Percentiles rank a stretch among this genome's conserved stretches.
Conservation (phyloP, 495 filamentous ascomycete species). For the Parathielavia appendiculata region DNA sequence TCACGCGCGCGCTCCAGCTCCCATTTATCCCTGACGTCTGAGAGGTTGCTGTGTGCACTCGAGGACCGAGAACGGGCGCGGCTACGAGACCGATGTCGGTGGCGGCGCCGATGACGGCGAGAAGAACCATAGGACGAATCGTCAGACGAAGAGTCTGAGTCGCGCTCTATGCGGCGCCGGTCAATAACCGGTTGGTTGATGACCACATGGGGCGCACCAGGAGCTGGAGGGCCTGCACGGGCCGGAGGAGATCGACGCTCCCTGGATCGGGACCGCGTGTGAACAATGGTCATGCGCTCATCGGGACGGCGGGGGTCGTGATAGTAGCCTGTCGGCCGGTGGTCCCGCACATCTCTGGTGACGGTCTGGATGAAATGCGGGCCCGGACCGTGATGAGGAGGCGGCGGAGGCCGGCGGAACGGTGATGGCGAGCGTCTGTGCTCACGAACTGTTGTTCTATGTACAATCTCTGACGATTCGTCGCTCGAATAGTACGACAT, state of each 20-base stretch:
- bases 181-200: conserved; percentile 18
- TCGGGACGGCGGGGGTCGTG: conserved; percentile 29
- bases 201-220: conserved; percentile 19
- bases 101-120: conserved; percentile 17
- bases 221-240: not conserved
- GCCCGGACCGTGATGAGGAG: conserved; percentile 25
- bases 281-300: conserved; percentile 30
- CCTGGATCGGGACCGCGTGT: conserved; percentile 39
- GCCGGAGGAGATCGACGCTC: conserved; percentile 36
- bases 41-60: conserved; percentile 28
- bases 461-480: conserved; percentile 7
- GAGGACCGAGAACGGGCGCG: conserved; percentile 25
- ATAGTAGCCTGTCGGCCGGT: conserved; percentile 33
- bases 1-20: conserved; percentile 22
- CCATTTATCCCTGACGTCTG: conserved; percentile 24
- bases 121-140: conserved; percentile 17
- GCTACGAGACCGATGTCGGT: conserved; percentile 25
- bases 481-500: conserved; percentile 4
- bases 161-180: conserved; percentile 5
- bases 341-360: conserved; percentile 25
- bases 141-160: conserved; percentile 36
- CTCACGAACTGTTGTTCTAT: not conserved
- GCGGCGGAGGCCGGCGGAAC: conserved; percentile 30
- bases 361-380: conserved; percentile 40
- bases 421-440: conserved; percentile 13